These are phyloP conservation scores for Aureobasidium lini DNA, from an alignment of 2,329 filamentous ascomycete species.

Conservation along the genomic window DNA sequence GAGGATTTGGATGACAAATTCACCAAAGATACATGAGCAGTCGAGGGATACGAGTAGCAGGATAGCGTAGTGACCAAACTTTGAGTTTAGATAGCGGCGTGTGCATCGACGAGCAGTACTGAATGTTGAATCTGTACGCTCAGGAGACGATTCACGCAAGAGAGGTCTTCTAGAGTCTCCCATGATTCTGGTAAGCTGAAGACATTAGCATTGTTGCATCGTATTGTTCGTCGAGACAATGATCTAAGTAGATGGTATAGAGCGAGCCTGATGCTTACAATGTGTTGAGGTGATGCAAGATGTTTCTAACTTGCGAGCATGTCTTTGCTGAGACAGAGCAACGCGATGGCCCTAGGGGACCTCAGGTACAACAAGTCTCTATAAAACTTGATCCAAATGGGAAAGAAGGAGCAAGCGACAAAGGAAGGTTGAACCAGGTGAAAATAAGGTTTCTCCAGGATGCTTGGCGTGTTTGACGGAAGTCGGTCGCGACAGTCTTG, in stretches of 20 bases:
- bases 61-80: conserved; percentile 43
- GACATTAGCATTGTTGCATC: neutral
- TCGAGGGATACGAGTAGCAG: conserved; percentile 44
- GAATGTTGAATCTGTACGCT: neutral
- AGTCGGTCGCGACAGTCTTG: neutral
- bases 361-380: neutral
- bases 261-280: neutral
- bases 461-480: neutral
- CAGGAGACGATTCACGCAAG: neutral
- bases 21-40: conserved; percentile 45
- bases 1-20: conserved; percentile 44
- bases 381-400: neutral
- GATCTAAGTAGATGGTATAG: neutral
- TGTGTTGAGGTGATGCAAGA: neutral
- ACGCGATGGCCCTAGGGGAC: neutral
- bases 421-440: neutral
- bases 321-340: neutral
- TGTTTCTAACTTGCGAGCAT: neutral
- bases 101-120: conserved; percentile 19
- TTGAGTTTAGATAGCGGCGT: conserved; percentile 37
- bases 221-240: neutral
- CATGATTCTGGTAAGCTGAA: neutral
- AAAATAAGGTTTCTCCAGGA: conserved; percentile 8
- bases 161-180: neutral
- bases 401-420: neutral